Evolutionary conservation across 257 asterid genomes (phyloP), one percentile per base, ranked within the genome.

Genomic region (Linderniella brevidens): DNA sequence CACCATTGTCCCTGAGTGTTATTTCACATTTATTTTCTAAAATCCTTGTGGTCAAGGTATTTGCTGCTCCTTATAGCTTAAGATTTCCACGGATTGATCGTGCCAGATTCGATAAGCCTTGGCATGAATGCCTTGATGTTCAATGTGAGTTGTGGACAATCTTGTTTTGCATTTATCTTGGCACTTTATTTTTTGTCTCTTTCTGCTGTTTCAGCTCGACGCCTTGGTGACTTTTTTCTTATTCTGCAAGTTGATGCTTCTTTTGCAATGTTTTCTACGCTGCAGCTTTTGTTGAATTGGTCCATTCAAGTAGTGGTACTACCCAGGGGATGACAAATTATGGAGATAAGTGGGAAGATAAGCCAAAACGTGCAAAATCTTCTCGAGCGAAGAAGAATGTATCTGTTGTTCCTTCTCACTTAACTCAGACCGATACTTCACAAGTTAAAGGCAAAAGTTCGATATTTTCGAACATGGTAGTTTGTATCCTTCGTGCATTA

Each of bases 41-140:
- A 6, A 49, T 50, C 61, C 38, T 42, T 38, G 48, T 50, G 69
- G 45, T 64, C 54, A 73, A 88, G 97, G 95, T 80, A 47, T 88
- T 84, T 78, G 79, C 98, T 63, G 94, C 98, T 58, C 98, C 98
- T 43, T 80, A 84, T 74, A 72, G 85, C 86, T 71, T 88, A 72
- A 80, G 96, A 67, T 88, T 88, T 78, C 98, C 96, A 35, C 90
- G 98, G 58, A 88, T 88, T 65, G 95, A 88, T 67, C 77, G 80
- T 32, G 92, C 74, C 57, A 78, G 95, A 71, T 80, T 78, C 68
- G 98, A 88, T 66, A 88, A 84, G 70, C 94, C 94, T 58, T 88
- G 98, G 98, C 81, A 80, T 54, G 98, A 88, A 60, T 88, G 98
- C 62, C 93, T 88, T 50, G 94, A 88, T 60, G 85, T 88, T 63